A percentile compares a stretch with the other conserved stretches of the same genome.
phyloP scores from a whole-genome alignment of 805 yeast genomes.

The Suhomyces xylopsoci region DNA sequence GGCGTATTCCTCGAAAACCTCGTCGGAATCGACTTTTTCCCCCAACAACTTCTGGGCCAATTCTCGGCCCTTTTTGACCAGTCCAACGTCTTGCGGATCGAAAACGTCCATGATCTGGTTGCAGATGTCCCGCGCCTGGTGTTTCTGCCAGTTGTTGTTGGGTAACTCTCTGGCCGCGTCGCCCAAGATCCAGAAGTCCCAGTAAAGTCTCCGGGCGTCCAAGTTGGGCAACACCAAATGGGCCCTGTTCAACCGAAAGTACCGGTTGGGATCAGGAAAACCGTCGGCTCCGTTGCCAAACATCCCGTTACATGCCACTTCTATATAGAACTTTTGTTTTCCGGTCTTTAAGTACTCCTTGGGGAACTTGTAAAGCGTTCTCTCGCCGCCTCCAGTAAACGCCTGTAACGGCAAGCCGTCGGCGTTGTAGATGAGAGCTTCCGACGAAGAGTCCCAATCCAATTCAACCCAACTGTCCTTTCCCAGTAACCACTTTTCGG shows the following conservation, averaged over 20 bases:
- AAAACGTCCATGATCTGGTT: constrained; percentile 81
- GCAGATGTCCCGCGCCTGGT: constrained; percentile 75
- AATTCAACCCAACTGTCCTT: constrained; percentile 54
- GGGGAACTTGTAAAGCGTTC: constrained; percentile 64
- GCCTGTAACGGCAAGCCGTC: constrained; percentile 77
- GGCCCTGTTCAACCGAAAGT: constrained; percentile 63
- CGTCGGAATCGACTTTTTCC: constrained; percentile 54
- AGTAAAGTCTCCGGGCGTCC: constrained; percentile 71
- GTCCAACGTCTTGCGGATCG: constrained; percentile 61
- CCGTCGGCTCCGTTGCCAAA: constrained; percentile 67
- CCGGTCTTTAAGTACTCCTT: constrained; percentile 47
- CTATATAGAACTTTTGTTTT: constrained; percentile 72
- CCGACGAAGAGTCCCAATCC: constrained; percentile 84
- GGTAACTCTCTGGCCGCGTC: constrained; percentile 89
- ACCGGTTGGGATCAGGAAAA: constrained; percentile 71
- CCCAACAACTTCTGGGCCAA: constrained; percentile 68
- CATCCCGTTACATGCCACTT: constrained; percentile 93
- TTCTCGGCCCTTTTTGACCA: constrained; percentile 62
- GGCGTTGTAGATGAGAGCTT: constrained; percentile 72
- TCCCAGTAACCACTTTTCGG: constrained; percentile 51
- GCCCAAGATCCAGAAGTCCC: constrained; percentile 84
- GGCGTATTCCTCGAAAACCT: constrained; percentile 47
- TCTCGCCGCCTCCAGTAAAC: constrained; percentile 79
- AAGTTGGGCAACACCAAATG: constrained; percentile 80
- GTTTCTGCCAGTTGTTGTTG: constrained; percentile 74